Conservation (phyloP, 495 filamentous ascomycete genomes). For the Pyrenopolyporus hunteri region DNA sequence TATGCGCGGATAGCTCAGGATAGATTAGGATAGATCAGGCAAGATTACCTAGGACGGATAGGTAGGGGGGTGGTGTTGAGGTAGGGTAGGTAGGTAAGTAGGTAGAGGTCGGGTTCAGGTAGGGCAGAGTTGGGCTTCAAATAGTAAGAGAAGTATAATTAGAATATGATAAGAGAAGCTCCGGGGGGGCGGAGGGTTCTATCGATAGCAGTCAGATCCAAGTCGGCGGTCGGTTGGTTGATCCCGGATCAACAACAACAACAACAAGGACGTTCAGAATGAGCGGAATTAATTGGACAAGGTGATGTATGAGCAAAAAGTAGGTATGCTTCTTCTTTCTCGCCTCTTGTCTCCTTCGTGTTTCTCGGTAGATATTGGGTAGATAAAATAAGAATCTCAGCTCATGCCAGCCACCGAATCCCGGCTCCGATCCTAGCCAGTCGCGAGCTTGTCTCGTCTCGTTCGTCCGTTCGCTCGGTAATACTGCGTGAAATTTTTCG, state of each 20-base stretch:
- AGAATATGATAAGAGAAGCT: conserved; percentile 29
- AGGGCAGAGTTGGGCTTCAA: conserved; percentile 39
- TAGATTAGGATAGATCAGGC: conserved; percentile 20
- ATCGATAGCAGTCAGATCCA: conserved; percentile 25
- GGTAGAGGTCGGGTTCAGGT: conserved; percentile 20
- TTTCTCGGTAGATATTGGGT: conserved; percentile 28
- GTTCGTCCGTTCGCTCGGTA: conserved; percentile 20
- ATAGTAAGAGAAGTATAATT: conserved; percentile 38
- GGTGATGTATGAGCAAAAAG: conserved; percentile 29
- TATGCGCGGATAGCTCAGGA: conserved; percentile 23
- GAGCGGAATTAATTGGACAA: conserved; percentile 32
- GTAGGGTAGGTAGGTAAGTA: too few relatives aligned
- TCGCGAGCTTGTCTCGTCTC: conserved; percentile 14
- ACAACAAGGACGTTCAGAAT: conserved; percentile 20
- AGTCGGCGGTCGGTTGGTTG: conserved; percentile 29
- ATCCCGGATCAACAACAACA: conserved; percentile 37
- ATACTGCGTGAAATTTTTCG: neutral
- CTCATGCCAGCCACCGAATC: conserved; percentile 21
- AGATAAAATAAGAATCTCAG: conserved; percentile 19
- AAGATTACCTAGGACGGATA: too few relatives aligned
- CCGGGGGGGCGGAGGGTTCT: conserved; percentile 16
- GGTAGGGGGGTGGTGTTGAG: neutral
- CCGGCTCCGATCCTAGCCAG: neutral
- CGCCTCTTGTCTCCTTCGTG: neutral
- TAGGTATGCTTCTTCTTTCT: conserved; percentile 1